These are phyloP conservation scores for Allium fistulosum DNA, from an alignment of 106 monocot genomes.

Conservation along the genomic window DNA sequence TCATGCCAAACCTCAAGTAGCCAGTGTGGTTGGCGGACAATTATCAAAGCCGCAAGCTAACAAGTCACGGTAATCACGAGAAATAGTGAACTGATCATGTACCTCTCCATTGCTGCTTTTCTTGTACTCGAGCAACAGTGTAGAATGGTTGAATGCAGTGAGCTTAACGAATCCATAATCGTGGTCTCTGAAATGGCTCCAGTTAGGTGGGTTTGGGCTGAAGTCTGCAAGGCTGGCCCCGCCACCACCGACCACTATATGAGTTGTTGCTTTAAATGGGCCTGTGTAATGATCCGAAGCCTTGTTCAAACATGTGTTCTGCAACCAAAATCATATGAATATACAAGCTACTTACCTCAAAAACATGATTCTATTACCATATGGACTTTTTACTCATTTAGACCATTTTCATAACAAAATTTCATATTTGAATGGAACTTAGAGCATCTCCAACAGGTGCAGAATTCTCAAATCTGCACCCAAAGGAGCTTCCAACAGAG, in stretches of 20 bases:
- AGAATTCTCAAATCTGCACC: too few relatives aligned
- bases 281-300: conserved; percentile 53
- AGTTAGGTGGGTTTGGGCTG: conserved; percentile 23
- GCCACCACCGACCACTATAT: conserved; percentile 80
- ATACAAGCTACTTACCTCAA: background rate
- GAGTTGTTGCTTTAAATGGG: conserved; percentile 67
- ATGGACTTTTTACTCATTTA: background rate
- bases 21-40: conserved; percentile 63
- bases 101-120: conserved; percentile 68
- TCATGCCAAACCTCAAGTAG: conserved; percentile 24
- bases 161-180: conserved; percentile 79
- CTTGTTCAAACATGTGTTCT: conserved; percentile 44
- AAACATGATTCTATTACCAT: background rate
- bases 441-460: too few relatives aligned
- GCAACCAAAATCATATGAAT: conserved; percentile 3
- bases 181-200: conserved; percentile 64
- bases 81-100: conserved; percentile 68
- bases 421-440: background rate
- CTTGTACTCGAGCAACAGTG: conserved; percentile 71
- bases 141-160: conserved; percentile 65
- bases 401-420: too few relatives aligned
- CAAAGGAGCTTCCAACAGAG: too few relatives aligned
- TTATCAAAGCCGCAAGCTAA: conserved; percentile 57
- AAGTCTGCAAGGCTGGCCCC: conserved; percentile 61
- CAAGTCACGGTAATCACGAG: conserved; percentile 68